Percentiles rank a stretch among this genome's conserved stretches.
Conservation (phyloP, 768 basidiomycete species). For the Amanita polypyramis region DNA sequence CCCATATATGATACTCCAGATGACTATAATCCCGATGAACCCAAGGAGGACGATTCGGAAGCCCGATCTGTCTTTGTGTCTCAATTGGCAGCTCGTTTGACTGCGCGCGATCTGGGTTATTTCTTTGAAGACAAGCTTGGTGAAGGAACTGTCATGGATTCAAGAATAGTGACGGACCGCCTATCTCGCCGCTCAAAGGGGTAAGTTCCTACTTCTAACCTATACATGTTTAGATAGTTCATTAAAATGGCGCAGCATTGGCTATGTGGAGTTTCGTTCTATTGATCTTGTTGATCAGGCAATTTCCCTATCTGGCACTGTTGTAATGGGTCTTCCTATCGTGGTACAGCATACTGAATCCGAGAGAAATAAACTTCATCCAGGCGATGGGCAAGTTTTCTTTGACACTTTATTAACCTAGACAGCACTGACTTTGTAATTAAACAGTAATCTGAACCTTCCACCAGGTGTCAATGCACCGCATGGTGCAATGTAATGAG, state of each 20-base stretch:
- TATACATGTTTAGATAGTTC: not conserved
- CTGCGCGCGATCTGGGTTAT: constrained; percentile 93
- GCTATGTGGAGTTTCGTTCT: constrained; percentile 92
- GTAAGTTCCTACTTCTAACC: constrained; percentile 32
- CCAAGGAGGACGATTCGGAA: constrained; percentile 94
- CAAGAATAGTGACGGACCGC: constrained; percentile 92
- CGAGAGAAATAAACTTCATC: constrained; percentile 83
- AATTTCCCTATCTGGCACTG: constrained; percentile 80
- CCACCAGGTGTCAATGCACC: constrained; percentile 78
- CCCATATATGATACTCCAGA: constrained; percentile 62
- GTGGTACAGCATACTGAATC: constrained; percentile 96
- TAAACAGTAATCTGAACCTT: constrained; percentile 60
- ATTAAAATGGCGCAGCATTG: constrained; percentile 52
- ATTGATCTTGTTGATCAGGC: constrained; percentile 91
- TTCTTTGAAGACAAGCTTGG: constrained; percentile 98
- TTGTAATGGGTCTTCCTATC: constrained; percentile 97
- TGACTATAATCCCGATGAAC: constrained; percentile 81
- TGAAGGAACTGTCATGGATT: constrained; percentile 89
- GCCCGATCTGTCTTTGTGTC: constrained; percentile 98
- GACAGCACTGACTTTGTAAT: constrained; percentile 10
- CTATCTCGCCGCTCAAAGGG: constrained; percentile 96
- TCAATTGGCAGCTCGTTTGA: constrained; percentile 93
- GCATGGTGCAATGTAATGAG: constrained; percentile 78
- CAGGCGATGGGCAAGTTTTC: constrained; percentile 69
- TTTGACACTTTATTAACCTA: not conserved